Percentiles rank a stretch among this genome's conserved stretches.
Evolutionary conservation across 495 filamentous ascomycete genomes (phyloP).

Genomic region (Astrothelium macrocarpum): DNA sequence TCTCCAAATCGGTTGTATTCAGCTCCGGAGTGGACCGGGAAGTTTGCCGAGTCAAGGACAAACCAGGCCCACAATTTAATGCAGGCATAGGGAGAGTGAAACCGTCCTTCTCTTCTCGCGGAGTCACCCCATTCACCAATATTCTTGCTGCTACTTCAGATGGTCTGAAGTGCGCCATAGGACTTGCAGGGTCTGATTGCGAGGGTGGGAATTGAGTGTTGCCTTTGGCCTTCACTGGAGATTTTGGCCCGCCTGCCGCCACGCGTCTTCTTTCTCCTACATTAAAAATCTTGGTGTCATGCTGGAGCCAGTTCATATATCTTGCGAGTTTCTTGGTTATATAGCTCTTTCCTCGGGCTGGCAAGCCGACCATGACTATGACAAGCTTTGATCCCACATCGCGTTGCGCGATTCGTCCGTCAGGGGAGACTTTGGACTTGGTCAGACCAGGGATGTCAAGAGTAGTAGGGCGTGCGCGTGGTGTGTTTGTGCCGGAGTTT

Average conservation of each 20-base stretch:
- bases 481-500: slow-evolving; percentile 49
- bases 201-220: neutral
- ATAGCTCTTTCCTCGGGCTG: slow-evolving; percentile 92
- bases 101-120: slow-evolving; percentile 13
- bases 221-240: slow-evolving; percentile 17
- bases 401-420: slow-evolving; percentile 81
- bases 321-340: slow-evolving; percentile 95
- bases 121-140: slow-evolving; percentile 29
- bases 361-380: slow-evolving; percentile 96
- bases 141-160: slow-evolving; percentile 28
- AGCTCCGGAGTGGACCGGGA: slow-evolving; percentile 3
- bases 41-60: neutral
- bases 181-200: neutral
- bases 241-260: slow-evolving; percentile 51
- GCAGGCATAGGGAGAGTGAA: neutral
- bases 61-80: neutral
- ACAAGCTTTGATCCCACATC: slow-evolving; percentile 94
- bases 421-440: slow-evolving; percentile 84
- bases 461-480: slow-evolving; percentile 38
- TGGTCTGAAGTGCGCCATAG: neutral
- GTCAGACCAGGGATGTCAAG: slow-evolving; percentile 58
- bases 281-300: slow-evolving; percentile 92
- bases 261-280: slow-evolving; percentile 84
- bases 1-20: slow-evolving; percentile 10
- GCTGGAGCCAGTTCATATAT: slow-evolving; percentile 94